Evolutionary conservation across 345 rosid genomes (phyloP).

Genomic region (Xanthoceras sorbifolium): DNA sequence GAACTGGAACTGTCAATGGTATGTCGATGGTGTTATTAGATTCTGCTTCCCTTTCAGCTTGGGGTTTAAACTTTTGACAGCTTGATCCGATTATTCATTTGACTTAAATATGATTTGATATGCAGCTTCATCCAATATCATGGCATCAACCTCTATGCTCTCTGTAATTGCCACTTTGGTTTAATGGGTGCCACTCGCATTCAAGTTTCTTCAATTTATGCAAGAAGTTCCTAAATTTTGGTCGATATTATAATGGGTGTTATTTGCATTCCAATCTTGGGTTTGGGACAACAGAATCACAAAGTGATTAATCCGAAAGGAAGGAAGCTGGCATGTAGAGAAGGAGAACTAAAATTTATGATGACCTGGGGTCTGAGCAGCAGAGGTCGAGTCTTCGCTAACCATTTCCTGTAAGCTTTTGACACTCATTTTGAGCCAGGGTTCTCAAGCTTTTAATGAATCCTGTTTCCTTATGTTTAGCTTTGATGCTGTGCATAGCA

Average conservation of each 20-base stretch:
- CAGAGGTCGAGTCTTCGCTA: neutral
- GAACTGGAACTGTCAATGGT: neutral
- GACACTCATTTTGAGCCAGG: neutral
- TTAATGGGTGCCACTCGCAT: neutral
- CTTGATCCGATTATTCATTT: neutral
- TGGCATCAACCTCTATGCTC: neutral
- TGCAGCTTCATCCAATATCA: slow-evolving; percentile 4
- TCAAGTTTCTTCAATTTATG: neutral
- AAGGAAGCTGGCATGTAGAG: no score
- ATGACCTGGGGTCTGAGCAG: neutral
- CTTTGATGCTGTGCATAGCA: neutral
- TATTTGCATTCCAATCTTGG: no score
- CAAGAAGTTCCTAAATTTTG: neutral
- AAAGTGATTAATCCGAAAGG: neutral
- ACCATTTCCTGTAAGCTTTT: neutral
- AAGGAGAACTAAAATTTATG: neutral
- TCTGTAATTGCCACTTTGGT: neutral
- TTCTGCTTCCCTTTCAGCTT: neutral
- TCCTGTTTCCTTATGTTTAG: neutral
- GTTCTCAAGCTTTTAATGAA: neutral
- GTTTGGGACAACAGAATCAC: neutral
- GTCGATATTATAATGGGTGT: neutral
- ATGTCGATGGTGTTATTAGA: neutral
- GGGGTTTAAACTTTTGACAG: slow-evolving; percentile 2
- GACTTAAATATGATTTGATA: neutral